These are phyloP conservation scores for Candida anutae DNA, from an alignment of 1,139 yeast genomes.

Conservation along the genomic window DNA sequence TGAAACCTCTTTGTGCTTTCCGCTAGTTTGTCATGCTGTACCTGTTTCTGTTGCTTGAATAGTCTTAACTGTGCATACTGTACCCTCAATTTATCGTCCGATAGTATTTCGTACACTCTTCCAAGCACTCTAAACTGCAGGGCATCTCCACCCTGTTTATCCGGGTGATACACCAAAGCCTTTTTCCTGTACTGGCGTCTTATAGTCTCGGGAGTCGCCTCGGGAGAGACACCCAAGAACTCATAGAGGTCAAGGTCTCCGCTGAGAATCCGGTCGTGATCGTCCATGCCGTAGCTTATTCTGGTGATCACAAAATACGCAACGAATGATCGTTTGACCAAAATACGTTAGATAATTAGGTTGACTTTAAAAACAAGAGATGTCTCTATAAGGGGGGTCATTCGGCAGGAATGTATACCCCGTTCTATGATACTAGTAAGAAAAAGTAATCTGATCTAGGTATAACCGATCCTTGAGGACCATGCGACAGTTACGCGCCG, in stretches of 20 bases:
- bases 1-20: conserved; percentile 25
- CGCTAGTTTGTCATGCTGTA: conserved; percentile 11
- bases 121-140: conserved; percentile 31
- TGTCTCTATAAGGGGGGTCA: too few species aligned
- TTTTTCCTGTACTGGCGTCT: conserved; percentile 12
- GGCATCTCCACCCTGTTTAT: conserved; percentile 34
- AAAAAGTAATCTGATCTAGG: too few species aligned
- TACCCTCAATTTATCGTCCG: conserved; percentile 17
- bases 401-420: too few species aligned
- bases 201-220: conserved; percentile 12
- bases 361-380: too few species aligned
- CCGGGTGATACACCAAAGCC: conserved; percentile 32
- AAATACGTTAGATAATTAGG: too few species aligned
- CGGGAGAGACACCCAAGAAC: conserved; percentile 19
- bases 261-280: conserved; percentile 15
- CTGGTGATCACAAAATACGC: too few species aligned
- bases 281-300: too few species aligned
- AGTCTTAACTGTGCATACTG: conserved; percentile 29
- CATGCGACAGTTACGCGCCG: too few species aligned
- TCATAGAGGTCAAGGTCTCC: conserved; percentile 29
- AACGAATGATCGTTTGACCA: too few species aligned
- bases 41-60: conserved; percentile 8
- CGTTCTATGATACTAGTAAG: too few species aligned
- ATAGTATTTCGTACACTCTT: conserved; percentile 33
- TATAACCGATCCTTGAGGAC: too few species aligned